A percentile compares a stretch with the other conserved stretches of the same genome.
These are phyloP conservation scores for Cyclocybe aegerita DNA, from an alignment of 768 basidiomycete genomes.

Conservation along the genomic window DNA sequence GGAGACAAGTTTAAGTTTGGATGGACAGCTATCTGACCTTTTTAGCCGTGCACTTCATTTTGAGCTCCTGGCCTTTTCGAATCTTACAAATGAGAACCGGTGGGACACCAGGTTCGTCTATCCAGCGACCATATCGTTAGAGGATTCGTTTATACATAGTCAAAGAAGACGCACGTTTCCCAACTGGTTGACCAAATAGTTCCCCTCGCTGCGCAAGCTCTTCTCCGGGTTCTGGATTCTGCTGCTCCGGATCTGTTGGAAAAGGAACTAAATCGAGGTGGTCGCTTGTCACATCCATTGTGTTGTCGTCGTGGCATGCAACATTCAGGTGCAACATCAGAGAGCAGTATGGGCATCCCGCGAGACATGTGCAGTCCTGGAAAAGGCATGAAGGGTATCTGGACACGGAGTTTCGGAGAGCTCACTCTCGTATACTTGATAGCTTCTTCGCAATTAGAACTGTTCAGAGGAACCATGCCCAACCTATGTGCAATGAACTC, in stretches of 20 bases:
- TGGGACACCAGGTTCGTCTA: constrained; percentile 58
- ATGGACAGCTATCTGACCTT: constrained; percentile 56
- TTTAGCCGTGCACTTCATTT: constrained; percentile 83
- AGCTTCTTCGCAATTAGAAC: constrained; percentile 84
- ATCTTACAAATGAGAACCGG: constrained; percentile 91
- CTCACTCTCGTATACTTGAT: constrained; percentile 77
- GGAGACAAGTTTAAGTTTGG: neutral
- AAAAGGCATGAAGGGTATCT: neutral
- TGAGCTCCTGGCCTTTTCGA: constrained; percentile 91
- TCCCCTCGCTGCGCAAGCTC: constrained; percentile 73
- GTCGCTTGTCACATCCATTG: constrained; percentile 85
- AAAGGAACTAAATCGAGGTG: constrained; percentile 66
- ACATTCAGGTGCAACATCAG: constrained; percentile 81
- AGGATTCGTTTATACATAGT: constrained; percentile 1
- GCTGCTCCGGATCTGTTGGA: constrained; percentile 32
- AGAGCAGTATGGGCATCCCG: constrained; percentile 84
- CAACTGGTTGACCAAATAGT: constrained; percentile 80
- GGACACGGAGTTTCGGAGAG: constrained; percentile 11
- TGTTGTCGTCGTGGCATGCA: constrained; percentile 66
- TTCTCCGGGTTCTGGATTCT: constrained; percentile 50
- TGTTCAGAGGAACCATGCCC: constrained; percentile 90
- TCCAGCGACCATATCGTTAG: constrained; percentile 6
- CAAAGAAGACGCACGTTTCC: constrained; percentile 59
- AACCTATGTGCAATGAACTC: constrained; percentile 97
- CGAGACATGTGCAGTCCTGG: constrained; percentile 90